phyloP scores from a whole-genome alignment of 345 rosid species.

The Excoecaria cochinchinensis region DNA sequence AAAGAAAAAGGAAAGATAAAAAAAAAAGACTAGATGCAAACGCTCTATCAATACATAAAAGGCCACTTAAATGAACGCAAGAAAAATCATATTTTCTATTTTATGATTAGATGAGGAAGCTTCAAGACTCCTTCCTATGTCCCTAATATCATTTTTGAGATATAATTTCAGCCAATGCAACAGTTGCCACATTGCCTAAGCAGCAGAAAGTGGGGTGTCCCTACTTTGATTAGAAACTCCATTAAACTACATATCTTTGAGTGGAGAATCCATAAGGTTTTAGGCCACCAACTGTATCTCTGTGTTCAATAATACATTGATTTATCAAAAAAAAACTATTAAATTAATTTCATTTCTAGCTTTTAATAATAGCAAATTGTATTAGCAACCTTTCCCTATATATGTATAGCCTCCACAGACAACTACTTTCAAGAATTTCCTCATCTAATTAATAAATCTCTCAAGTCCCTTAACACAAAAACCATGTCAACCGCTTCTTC shows the following conservation, averaged over 20 bases:
- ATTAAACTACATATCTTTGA: slow-evolving; percentile 30
- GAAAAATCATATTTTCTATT: background rate
- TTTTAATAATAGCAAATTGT: slow-evolving; percentile 12
- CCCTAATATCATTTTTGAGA: slow-evolving; percentile 26
- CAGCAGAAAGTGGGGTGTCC: slow-evolving; percentile 31
- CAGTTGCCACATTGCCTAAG: slow-evolving; percentile 5
- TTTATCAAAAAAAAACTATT: too few relatives aligned
- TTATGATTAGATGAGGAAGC: slow-evolving; percentile 18
- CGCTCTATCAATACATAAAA: slow-evolving; percentile 16
- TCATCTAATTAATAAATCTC: background rate
- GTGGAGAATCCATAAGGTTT: slow-evolving; percentile 50
- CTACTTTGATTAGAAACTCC: slow-evolving; percentile 34
- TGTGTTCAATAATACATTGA: too few relatives aligned
- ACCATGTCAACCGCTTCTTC: slow-evolving; percentile 32
- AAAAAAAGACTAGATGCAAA: background rate
- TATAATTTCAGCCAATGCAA: slow-evolving; percentile 10
- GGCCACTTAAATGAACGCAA: background rate
- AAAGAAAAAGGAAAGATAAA: background rate
- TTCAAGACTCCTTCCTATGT: slow-evolving; percentile 27
- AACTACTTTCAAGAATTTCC: slow-evolving; percentile 25
- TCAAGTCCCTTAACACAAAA: background rate
- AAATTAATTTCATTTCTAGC: slow-evolving; percentile 15
- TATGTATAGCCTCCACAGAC: slow-evolving; percentile 30
- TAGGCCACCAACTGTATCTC: background rate
- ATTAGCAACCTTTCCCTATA: slow-evolving; percentile 16